phyloP scores from a whole-genome alignment of 345 rosid species.

The Conringia planisiliqua region DNA sequence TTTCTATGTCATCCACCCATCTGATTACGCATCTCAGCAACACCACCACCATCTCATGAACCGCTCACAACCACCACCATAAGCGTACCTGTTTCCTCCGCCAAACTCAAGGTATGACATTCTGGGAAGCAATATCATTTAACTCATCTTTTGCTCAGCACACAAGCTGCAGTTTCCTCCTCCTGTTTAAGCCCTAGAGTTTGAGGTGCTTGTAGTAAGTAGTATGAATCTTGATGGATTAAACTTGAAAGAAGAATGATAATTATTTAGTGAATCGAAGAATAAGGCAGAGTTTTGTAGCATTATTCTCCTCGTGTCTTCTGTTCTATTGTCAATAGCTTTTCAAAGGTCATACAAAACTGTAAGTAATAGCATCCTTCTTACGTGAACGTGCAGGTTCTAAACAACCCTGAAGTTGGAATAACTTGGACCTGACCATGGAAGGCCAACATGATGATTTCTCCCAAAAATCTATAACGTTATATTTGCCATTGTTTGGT shows the following conservation, averaged over 20 bases:
- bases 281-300: background rate
- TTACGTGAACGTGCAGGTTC: slow-evolving; percentile 25
- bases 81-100: slow-evolving; percentile 1
- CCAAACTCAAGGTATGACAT: slow-evolving; percentile 21
- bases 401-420: slow-evolving; percentile 4
- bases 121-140: background rate
- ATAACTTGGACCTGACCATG: background rate
- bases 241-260: background rate
- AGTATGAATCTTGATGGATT: slow-evolving; percentile 5
- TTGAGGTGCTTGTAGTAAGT: background rate
- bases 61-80: slow-evolving; percentile 53
- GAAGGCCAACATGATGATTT: slow-evolving; percentile 2
- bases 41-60: slow-evolving; percentile 37
- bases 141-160: background rate
- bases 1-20: slow-evolving; percentile 42
- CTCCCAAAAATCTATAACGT: background rate
- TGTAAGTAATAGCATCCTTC: background rate
- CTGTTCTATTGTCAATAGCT: background rate
- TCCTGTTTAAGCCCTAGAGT: background rate
- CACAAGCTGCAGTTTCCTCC: slow-evolving; percentile 14
- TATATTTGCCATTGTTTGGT: slow-evolving; percentile 1
- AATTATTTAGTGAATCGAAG: background rate
- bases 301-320: background rate
- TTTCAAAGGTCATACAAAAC: background rate
- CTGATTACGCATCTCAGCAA: slow-evolving; percentile 17